These are phyloP conservation scores for Nemania sp. DNA, from an alignment of 2,329 filamentous ascomycete species.

Conservation along the genomic window DNA sequence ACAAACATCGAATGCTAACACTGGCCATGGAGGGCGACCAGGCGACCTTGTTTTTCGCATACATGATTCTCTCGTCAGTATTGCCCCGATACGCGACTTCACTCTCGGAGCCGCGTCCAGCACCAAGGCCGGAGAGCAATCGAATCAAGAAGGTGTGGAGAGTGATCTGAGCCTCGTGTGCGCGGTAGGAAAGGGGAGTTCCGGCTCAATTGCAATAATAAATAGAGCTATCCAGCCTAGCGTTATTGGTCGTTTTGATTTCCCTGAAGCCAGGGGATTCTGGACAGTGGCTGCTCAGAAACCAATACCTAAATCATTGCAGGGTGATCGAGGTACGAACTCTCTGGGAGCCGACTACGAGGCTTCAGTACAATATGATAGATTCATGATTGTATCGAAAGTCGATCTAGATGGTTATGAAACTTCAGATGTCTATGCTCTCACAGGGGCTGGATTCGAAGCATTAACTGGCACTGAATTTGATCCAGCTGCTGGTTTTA, in stretches of 20 bases:
- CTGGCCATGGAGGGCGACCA: constrained; percentile 51
- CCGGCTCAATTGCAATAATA: constrained; percentile 74
- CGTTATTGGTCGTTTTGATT: constrained; percentile 70
- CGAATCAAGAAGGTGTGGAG: constrained; percentile 51
- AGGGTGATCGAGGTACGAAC: constrained; percentile 54
- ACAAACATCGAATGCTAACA: constrained; percentile 43
- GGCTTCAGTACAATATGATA: constrained; percentile 68
- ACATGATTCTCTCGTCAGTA: constrained; percentile 76
- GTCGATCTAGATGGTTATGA: constrained; percentile 70
- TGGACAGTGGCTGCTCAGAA: constrained; percentile 81
- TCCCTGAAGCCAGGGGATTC: constrained; percentile 73
- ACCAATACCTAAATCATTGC: constrained; percentile 64
- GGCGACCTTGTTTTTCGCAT: constrained; percentile 74
- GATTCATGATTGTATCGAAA: constrained; percentile 83
- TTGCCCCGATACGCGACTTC: constrained; percentile 79
- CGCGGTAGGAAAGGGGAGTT: constrained; percentile 66
- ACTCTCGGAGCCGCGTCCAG: constrained; percentile 65
- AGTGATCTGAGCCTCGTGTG: constrained; percentile 64
- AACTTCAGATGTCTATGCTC: constrained; percentile 75
- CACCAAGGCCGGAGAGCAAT: constrained; percentile 51
- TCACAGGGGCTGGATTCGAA: constrained; percentile 75
- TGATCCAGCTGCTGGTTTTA: constrained; percentile 84
- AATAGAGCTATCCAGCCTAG: constrained; percentile 78
- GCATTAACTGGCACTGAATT: constrained; percentile 84
- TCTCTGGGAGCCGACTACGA: constrained; percentile 60